Base-by-base conservation (phyloP, 1,284 basidiomycete species). In the Malassezia sympodialis region DNA sequence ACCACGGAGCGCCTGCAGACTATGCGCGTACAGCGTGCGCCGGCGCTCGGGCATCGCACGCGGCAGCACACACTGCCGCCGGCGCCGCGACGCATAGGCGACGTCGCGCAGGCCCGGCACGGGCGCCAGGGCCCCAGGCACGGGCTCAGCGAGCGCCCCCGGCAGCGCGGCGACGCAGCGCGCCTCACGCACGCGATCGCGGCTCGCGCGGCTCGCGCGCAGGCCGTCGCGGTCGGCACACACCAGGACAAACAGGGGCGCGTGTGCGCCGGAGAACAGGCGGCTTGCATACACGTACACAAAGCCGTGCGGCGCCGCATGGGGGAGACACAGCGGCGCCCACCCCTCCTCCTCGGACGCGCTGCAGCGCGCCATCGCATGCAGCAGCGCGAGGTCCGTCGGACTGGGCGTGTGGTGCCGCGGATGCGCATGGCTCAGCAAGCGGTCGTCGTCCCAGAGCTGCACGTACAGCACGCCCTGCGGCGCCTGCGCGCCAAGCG, bases 341-440 rank as follows among this genome's bases (percentile, higher is more conserved):
- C 90, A 98, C 4, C 86, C 86, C 19, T 90, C 84, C 51, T 44
- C 56, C 54, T 58, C 84, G 79, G 76, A 84, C 8, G 45, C 42
- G 35, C 81, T 71, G 80, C 77, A 67, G 87, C 79, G 60, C 83
- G 82, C 70, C 0, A 76, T 76, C 17, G 75, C 74, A 19, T 76
- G 63, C 28, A 78, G 63, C 31, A 78, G 60, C 19, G 75, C 71
- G 15, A 77, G 61, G 51, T 78, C 77, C 31, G 63, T 53, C 21
- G 93, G 90, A 75, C 98, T 90, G 53, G 96, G 90, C 0, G 88
- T 89, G 69, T 96, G 93, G 67, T 87, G 90, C 71, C 82, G 84
- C 0, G 93, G 93, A 52, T 94, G 79, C 12, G 93, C 83, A 4
- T 98, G 79, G 3, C 89, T 91, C 19, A 96, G 81, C 1, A 98